Conservation (phyloP, 805 yeast genomes). For the Suhomyces kilbournensis region DNA sequence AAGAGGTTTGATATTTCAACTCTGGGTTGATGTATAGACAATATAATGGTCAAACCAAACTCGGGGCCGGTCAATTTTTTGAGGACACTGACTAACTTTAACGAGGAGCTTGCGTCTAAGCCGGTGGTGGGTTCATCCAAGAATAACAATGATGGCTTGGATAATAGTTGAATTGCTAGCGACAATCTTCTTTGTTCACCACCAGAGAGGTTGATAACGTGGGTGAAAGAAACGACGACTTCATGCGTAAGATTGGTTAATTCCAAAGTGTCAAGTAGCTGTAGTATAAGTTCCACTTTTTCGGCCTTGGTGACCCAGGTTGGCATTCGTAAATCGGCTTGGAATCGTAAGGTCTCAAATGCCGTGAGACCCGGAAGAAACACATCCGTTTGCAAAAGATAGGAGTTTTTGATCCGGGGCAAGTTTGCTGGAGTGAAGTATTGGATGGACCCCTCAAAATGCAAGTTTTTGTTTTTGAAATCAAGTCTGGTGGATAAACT, state of each 20-base stretch:
- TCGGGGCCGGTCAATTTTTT: slow-evolving; percentile 21
- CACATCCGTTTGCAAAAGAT: slow-evolving; percentile 21
- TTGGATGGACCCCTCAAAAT: slow-evolving; percentile 17
- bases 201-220: slow-evolving; percentile 19
- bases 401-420: slow-evolving; percentile 18
- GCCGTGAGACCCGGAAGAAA: slow-evolving; percentile 25
- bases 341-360: slow-evolving; percentile 20
- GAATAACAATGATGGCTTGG: slow-evolving; percentile 21
- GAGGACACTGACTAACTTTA: slow-evolving; percentile 21
- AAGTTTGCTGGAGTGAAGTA: slow-evolving; percentile 9
- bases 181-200: slow-evolving; percentile 26
- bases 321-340: slow-evolving; percentile 23
- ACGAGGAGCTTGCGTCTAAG: slow-evolving; percentile 24
- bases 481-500: slow-evolving; percentile 22
- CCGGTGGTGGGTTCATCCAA: slow-evolving; percentile 30
- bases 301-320: slow-evolving; percentile 10
- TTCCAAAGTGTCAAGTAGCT: slow-evolving; percentile 19
- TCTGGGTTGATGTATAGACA: slow-evolving; percentile 28
- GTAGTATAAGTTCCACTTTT: slow-evolving; percentile 12
- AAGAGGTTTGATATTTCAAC: slow-evolving; percentile 20
- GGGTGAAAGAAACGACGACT: slow-evolving; percentile 18
- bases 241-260: slow-evolving; percentile 15
- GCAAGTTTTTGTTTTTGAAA: slow-evolving; percentile 11
- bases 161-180: slow-evolving; percentile 23
- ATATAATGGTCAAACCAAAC: slow-evolving; percentile 21